Conservation (phyloP, 2,329 filamentous ascomycete genomes). For the Thyridium curvatum region DNA sequence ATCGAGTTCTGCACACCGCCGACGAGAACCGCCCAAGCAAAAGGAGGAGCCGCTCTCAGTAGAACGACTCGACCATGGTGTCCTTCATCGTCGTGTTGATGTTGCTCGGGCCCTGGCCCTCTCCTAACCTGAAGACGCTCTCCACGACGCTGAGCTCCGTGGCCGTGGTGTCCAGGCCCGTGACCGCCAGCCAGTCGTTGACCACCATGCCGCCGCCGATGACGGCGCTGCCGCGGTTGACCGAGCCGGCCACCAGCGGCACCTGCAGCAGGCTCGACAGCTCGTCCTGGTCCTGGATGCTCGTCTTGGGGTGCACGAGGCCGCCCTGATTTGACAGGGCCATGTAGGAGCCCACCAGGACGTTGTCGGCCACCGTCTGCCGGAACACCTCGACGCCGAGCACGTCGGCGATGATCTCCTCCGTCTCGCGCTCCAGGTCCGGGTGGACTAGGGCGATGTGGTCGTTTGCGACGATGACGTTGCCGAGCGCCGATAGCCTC, state of each 20-base stretch:
- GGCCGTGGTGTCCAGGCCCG: conserved; percentile 89
- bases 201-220: conserved; percentile 97
- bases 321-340: conserved; percentile 91
- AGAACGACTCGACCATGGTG: conserved; percentile 98
- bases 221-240: conserved; percentile 88
- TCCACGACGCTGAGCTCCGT: conserved; percentile 96
- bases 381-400: conserved; percentile 84
- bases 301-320: conserved; percentile 94
- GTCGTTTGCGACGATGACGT: conserved; percentile 95
- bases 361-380: conserved; percentile 95
- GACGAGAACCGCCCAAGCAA: no score
- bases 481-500: conserved; percentile 87
- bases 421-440: conserved; percentile 93
- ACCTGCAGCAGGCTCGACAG: conserved; percentile 89
- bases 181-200: conserved; percentile 96
- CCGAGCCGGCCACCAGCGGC: conserved; percentile 85
- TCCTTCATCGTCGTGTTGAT: conserved; percentile 89
- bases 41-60: conserved; percentile 59
- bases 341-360: conserved; percentile 96
- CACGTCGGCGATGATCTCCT: conserved; percentile 97
- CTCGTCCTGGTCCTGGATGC: conserved; percentile 97
- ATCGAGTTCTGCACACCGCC: no score
- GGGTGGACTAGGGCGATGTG: conserved; percentile 95
- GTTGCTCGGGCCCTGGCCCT: conserved; percentile 71
- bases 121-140: conserved; percentile 89